Conservation (phyloP, 768 basidiomycete species). For the Boletus speciosus region DNA sequence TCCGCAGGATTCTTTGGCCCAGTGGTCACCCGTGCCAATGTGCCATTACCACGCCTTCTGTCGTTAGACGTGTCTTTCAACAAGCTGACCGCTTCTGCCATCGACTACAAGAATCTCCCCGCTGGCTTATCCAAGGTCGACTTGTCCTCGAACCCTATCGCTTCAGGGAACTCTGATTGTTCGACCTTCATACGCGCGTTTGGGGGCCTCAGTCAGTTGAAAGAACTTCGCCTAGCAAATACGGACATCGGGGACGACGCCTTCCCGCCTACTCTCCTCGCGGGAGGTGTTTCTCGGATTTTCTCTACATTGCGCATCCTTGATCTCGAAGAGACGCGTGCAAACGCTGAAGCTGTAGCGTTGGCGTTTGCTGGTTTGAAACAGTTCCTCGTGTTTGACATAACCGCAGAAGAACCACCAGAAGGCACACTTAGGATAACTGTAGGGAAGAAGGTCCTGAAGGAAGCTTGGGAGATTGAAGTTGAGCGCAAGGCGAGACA, state of each 20-base stretch:
- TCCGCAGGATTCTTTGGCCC: slow-evolving; percentile 63
- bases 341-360: slow-evolving; percentile 44
- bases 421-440: slow-evolving; percentile 52
- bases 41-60: slow-evolving; percentile 64
- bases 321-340: slow-evolving; percentile 65
- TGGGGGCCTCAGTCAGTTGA: slow-evolving; percentile 47
- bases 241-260: slow-evolving; percentile 60
- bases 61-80: slow-evolving; percentile 67
- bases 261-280: slow-evolving; percentile 37
- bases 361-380: slow-evolving; percentile 44
- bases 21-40: slow-evolving; percentile 55
- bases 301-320: slow-evolving; percentile 57
- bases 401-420: slow-evolving; percentile 50
- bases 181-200: slow-evolving; percentile 43
- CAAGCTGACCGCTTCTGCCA: slow-evolving; percentile 49
- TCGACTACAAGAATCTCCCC: slow-evolving; percentile 56
- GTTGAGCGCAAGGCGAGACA: slow-evolving; percentile 52
- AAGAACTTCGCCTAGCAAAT: slow-evolving; percentile 53
- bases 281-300: slow-evolving; percentile 12
- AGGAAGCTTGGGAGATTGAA: slow-evolving; percentile 80
- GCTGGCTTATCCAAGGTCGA: slow-evolving; percentile 53
- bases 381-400: slow-evolving; percentile 53
- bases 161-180: slow-evolving; percentile 29
- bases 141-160: slow-evolving; percentile 67
- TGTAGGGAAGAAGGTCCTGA: slow-evolving; percentile 66